Conservation (phyloP, 257 asterid species). For the Primulina eburnea region DNA sequence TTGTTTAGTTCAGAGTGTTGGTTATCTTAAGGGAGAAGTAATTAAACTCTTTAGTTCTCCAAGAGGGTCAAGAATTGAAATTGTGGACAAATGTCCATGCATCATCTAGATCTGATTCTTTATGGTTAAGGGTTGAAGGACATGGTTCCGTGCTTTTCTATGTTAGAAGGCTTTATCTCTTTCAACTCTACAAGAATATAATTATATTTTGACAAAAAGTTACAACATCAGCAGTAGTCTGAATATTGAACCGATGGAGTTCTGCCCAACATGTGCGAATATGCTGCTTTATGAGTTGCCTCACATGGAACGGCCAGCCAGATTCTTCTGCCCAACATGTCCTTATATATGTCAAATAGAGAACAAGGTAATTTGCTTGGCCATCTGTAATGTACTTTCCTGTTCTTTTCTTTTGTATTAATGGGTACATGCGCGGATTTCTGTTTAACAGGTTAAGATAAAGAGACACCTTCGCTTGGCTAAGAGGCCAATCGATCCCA, state of each 20-base stretch:
- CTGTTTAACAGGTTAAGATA: constrained; percentile 51
- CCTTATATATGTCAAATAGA: constrained; percentile 57
- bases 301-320: constrained; percentile 43
- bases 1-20: not conserved
- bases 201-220: not conserved
- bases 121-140: not conserved
- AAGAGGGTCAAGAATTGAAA: not conserved
- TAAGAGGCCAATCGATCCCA: constrained; percentile 65
- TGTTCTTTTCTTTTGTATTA: constrained; percentile 2
- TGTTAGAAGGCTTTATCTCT: not conserved
- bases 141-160: not conserved
- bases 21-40: too few relatives aligned
- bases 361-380: constrained; percentile 35
- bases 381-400: constrained; percentile 1
- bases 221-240: not conserved
- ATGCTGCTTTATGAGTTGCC: constrained; percentile 65
- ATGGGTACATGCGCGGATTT: not conserved
- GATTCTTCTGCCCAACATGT: constrained; percentile 64
- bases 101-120: not conserved
- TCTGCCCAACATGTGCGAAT: constrained; percentile 71
- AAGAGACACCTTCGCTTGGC: constrained; percentile 49
- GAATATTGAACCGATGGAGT: constrained; percentile 46
- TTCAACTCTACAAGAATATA: not conserved
- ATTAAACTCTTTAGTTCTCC: not conserved
- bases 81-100: not conserved